phyloP scores from a whole-genome alignment of 345 rosid genomes.

The Rhizophora mangle region DNA sequence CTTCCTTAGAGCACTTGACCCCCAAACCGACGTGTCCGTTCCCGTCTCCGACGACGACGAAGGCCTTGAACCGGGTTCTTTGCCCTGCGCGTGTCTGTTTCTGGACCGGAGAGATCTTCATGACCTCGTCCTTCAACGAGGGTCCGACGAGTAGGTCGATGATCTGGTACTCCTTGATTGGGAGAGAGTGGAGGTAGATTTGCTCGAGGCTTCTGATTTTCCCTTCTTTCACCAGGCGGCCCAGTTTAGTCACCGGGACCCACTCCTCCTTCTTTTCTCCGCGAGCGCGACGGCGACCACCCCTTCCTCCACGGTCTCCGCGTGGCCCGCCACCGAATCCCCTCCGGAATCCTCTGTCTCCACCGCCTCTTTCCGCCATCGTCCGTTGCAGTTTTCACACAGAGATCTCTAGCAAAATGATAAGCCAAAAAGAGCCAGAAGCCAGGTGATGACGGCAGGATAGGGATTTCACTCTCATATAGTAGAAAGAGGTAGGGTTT shows the following conservation, averaged over 20 bases:
- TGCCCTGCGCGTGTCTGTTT: conserved; percentile 83
- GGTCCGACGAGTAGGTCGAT: conserved; percentile 64
- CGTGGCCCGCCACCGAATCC: conserved; percentile 52
- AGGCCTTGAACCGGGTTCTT: conserved; percentile 70
- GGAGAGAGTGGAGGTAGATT: conserved; percentile 77
- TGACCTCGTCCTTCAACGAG: conserved; percentile 77
- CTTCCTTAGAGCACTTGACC: conserved; percentile 68
- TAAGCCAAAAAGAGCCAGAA: no score
- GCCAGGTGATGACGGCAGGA: no score
- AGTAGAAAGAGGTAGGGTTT: no score
- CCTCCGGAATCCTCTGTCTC: conserved; percentile 64
- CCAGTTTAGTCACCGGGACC: conserved; percentile 87
- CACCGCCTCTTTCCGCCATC: conserved; percentile 69
- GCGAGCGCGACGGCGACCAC: conserved; percentile 68
- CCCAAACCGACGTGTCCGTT: conserved; percentile 72
- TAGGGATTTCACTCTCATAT: no score
- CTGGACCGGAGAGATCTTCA: conserved; percentile 94
- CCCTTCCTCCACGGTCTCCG: conserved; percentile 55
- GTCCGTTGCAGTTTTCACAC: background rate
- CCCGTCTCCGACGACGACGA: conserved; percentile 63
- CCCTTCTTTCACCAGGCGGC: conserved; percentile 59
- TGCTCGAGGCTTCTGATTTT: conserved; percentile 56
- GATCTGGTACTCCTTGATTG: conserved; percentile 86
- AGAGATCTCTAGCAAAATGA: no score
- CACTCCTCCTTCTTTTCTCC: conserved; percentile 57